Conservation (phyloP, 2,329 filamentous ascomycete genomes). For the Shiraia sp. region DNA sequence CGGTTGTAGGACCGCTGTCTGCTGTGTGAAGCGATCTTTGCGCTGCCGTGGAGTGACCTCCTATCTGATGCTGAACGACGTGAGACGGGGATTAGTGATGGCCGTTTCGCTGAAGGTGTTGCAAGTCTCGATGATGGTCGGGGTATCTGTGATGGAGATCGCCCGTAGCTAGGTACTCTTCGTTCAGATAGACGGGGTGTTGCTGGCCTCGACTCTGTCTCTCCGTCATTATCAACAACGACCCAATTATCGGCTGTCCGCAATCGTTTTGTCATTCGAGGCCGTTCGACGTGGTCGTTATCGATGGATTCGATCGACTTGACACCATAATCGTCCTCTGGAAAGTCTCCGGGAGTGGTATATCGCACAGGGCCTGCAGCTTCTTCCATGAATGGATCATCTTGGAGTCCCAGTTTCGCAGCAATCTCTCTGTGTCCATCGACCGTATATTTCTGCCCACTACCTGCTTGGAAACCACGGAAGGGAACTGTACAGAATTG, state of each 20-base stretch:
- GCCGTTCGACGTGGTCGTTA: constrained; percentile 48
- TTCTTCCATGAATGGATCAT: constrained; percentile 19
- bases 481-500: constrained; percentile 80
- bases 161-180: constrained; percentile 26
- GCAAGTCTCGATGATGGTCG: constrained; percentile 33
- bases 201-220: constrained; percentile 59
- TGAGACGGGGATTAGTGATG: constrained; percentile 51
- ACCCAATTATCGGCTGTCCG: constrained; percentile 56
- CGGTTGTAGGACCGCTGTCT: constrained; percentile 33
- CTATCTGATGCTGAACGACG: constrained; percentile 42
- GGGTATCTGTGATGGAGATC: constrained; percentile 41
- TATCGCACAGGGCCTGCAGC: constrained; percentile 24
- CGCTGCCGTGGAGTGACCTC: constrained; percentile 20
- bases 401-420: constrained; percentile 25
- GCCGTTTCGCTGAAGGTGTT: constrained; percentile 28
- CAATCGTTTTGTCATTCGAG: constrained; percentile 52
- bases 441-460: constrained; percentile 71
- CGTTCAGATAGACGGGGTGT: constrained; percentile 44
- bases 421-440: constrained; percentile 38
- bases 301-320: constrained; percentile 51
- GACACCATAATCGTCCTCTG: constrained; percentile 53
- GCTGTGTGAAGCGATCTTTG: constrained; percentile 13
- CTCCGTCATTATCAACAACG: constrained; percentile 50
- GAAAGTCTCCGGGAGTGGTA: constrained; percentile 59
- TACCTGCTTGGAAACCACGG: constrained; percentile 83